Base-by-base conservation (phyloP, 1,139 yeast species). In the Nakaseomyces nivariensis region DNA sequence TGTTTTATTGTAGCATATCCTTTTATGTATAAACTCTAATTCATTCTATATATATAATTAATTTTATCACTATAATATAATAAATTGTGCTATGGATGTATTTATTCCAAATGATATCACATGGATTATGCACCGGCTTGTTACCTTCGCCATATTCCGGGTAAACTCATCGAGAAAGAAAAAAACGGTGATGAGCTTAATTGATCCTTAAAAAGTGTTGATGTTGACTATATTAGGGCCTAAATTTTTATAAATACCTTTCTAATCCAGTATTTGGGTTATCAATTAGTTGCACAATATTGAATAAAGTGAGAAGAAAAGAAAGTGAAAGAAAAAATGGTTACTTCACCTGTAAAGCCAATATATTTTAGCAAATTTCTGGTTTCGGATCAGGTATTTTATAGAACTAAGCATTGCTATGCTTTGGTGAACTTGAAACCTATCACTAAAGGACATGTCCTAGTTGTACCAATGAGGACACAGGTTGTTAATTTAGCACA, bases 381-480 rank as follows among this genome's bases (percentile, higher is more conserved):
- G 3, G 69, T 66, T 3, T 60, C 68, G 6, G 61, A 59, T 2
- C 69, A 66, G 49, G 69, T 66, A 0, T 64, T 66, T 43, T 64
- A 52, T 45, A 70, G 68, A 56, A 70, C 86, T 1, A 75, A 75
- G 55, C 70, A 75, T 64, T 76, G 92, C 1, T 92, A 73, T 69
- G 97, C 95, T 0, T 68, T 92, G 45, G 97, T 92, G 40, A 92
- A 92, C 64, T 67, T 92, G 50, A 86, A 85, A 66, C 98, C 98
- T 0, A 72, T 92, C 51, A 85, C 87, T 0, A 89, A 95, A 0
- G 98, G 97, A 2, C 98, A 92, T 65, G 75, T 89, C 0, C 72
- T 92, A 24, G 80, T 92, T n/a, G 92, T 89, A 2, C 97, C 97
- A 0, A 65, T 77, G 25, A 72, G 97, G 46, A 59, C 54, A 24